Base-by-base conservation (phyloP, 805 yeast species). In the Nematodospora valgi region DNA sequence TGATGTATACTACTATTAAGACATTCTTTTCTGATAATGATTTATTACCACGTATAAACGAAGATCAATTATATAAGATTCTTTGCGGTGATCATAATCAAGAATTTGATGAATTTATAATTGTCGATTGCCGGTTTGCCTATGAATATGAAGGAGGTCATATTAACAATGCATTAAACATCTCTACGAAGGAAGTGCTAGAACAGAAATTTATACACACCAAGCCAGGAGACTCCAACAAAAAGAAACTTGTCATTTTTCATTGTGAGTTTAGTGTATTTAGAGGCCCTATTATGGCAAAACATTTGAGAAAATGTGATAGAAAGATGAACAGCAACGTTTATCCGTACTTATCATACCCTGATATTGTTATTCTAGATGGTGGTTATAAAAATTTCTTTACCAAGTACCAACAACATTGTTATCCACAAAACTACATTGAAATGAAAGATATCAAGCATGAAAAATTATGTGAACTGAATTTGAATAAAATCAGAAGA, bases 81-180 rank as follows among this genome's bases (percentile, higher is more conserved):
- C 56, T 85, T 38, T 75, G 72, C 38, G 86, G 86, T 30, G 49
- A 58, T 11, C 64, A 65, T 46, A 44, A 58, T 11, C 57, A 69
- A 15, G 62, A 62, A 33, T 87, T 80, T 49, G 78, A 78, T 41
- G 74, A 76, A 22, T 61, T 74, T 26, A 47, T 74, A 6, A 64
- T 93, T 12, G 67, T 93, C 7, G 98, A 93, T 61, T 88, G 98
- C 54, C 76, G 98, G 35, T 93, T 93, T 54, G 86, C 81, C 48
- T 91, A 91, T 63, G 98, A 93, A 59, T 93, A 68, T 57, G 69
- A 76, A 26, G 98, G 98, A 21, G 98, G 98, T 19, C 98, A 93
- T 58, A 86, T 93, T 30, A 75, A 71, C 30, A 81, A 83, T 30
- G 95, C 98, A 6, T 48, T 85, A 35, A 93, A 91, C 56, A 69